Conservation (phyloP, 164 flowering plant genomes). For the Echeveria elegans region DNA sequence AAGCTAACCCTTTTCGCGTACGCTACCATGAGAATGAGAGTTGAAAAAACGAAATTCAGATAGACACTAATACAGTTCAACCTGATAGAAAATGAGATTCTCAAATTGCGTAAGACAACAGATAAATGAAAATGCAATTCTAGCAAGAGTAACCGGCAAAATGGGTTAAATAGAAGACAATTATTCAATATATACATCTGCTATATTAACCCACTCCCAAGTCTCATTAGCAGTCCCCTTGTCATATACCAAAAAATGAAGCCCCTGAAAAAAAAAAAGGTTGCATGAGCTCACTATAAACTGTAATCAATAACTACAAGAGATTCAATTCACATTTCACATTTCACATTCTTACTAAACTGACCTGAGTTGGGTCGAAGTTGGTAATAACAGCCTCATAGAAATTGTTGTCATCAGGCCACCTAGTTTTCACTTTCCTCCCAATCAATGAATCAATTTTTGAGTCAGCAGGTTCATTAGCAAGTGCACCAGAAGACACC, state of each 20-base stretch:
- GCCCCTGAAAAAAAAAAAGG: conserved; percentile 32
- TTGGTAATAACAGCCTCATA: conserved; percentile 37
- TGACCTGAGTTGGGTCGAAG: conserved; percentile 27
- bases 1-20: no score
- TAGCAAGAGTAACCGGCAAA: background rate
- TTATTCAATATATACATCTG: conserved; percentile 32
- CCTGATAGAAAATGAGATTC: background rate
- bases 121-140: background rate
- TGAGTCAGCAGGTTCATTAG: conserved; percentile 18
- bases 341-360: background rate
- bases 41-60: no score
- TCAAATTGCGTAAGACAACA: background rate
- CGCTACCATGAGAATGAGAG: no score
- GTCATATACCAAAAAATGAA: conserved; percentile 60
- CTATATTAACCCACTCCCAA: conserved; percentile 66
- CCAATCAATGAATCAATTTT: conserved; percentile 21
- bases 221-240: conserved; percentile 35
- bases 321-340: background rate
- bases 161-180: background rate
- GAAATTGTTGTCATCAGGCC: conserved; percentile 43
- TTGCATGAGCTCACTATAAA: background rate
- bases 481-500: conserved; percentile 17
- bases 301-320: background rate
- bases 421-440: conserved; percentile 31
- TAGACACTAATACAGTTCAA: no score